Evolutionary conservation across 345 rosid genomes (phyloP), one percentile per base, ranked within the genome.

Genomic region (Rhizophora apiculata): DNA sequence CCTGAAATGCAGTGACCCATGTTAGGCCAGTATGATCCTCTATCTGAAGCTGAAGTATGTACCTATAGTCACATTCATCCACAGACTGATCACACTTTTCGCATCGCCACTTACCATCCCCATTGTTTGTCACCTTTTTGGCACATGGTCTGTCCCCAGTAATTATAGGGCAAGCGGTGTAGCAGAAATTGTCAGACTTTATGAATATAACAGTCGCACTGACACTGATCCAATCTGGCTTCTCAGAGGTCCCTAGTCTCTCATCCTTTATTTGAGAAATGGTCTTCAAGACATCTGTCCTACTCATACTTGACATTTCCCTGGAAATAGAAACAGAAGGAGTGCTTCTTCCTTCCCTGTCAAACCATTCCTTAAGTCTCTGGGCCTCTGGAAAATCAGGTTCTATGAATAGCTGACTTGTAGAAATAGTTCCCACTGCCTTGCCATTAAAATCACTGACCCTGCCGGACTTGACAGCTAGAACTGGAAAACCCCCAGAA

Each of bases 1-100:
- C 98, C 76, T 91, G 96, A 79, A 91, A 94, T 30, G 96, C 95
- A 18, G 96, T 94, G 55, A 83, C 95, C 98, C 98, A 94, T 22
- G 90, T 79, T 62, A 85, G 22, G 46, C 92, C 96, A 19, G 98
- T 91, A 70, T 91, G 90, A 74, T 94, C 98, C 80, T 89, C 93
- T 76, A 94, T 84, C 88, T 91, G 98, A 19, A 94, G 59, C 86
- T 89, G 95, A 66, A 94, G 77, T 71, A 91, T 86, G 75, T 91
- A 91, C 67, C 93, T 83, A 78, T 87, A 91, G 75, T 89, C 96
- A 34, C 95, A 89, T 74, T 89, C 96, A 78, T 82, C 95, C 52
- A 88, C 76, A 46, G 81, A 83, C 55, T 30, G 73, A 72, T 94
- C 95, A 59, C 98, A 94, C 71, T 79, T 85, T 72, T 94, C 97